Conservation (phyloP, 768 basidiomycete genomes). For the Podaxis sp. region DNA sequence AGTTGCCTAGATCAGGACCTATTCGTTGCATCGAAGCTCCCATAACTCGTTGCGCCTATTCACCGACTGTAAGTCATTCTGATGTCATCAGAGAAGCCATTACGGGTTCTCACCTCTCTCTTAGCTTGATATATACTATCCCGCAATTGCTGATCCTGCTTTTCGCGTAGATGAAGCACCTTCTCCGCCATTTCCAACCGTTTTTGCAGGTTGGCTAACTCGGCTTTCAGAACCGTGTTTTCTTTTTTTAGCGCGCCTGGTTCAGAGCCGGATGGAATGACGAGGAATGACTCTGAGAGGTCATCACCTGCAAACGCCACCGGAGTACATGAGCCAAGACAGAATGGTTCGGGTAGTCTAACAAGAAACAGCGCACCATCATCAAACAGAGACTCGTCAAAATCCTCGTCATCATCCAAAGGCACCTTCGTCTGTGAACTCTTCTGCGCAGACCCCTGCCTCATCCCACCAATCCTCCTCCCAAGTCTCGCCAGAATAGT, state of each 20-base stretch:
- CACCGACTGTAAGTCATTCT: not conserved
- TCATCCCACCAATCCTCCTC: slow-evolving; percentile 34
- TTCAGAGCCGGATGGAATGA: slow-evolving; percentile 67
- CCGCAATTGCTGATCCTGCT: slow-evolving; percentile 76
- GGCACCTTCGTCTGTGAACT: slow-evolving; percentile 18
- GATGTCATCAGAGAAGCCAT: not conserved
- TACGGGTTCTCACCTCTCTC: slow-evolving; percentile 47
- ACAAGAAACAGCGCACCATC: slow-evolving; percentile 49
- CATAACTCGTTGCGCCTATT: slow-evolving; percentile 78
- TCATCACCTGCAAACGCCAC: slow-evolving; percentile 48
- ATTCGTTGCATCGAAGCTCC: slow-evolving; percentile 61
- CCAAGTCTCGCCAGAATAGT: slow-evolving; percentile 59
- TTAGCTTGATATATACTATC: slow-evolving; percentile 76
- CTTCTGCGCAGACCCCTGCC: slow-evolving; percentile 6
- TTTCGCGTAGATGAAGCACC: slow-evolving; percentile 65
- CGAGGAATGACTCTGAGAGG: slow-evolving; percentile 77
- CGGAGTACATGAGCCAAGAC: not conserved
- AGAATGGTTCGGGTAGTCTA: not conserved
- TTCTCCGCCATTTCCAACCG: slow-evolving; percentile 63
- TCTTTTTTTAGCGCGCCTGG: slow-evolving; percentile 59
- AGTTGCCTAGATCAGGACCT: slow-evolving; percentile 52
- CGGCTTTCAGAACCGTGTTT: slow-evolving; percentile 61
- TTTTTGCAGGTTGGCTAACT: slow-evolving; percentile 57
- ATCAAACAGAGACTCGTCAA: slow-evolving; percentile 62
- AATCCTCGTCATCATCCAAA: slow-evolving; percentile 42